Evolutionary conservation across 2,329 filamentous ascomycete species (phyloP).

Genomic region (Lecanicillium sp.): DNA sequence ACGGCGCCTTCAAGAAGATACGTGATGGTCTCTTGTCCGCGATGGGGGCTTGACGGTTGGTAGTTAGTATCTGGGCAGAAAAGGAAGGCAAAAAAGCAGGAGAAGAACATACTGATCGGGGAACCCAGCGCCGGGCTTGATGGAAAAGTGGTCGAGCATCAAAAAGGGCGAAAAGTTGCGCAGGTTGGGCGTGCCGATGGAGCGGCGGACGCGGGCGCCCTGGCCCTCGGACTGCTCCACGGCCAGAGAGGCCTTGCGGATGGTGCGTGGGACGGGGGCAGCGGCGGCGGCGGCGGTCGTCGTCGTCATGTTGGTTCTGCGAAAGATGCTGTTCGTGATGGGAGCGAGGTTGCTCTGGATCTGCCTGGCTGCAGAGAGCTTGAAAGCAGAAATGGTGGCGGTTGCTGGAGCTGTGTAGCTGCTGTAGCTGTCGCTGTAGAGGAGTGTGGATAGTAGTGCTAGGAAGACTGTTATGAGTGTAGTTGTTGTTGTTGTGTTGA

Average conservation of each 20-base stretch:
- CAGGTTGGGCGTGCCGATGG: slow-evolving; percentile 76
- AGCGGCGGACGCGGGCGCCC: slow-evolving; percentile 79
- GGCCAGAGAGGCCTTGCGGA: slow-evolving; percentile 78
- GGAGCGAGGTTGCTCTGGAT: not conserved
- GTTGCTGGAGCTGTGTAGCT: not conserved
- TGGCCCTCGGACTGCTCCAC: slow-evolving; percentile 82
- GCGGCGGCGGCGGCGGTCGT: not conserved
- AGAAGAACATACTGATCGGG: slow-evolving; percentile 61
- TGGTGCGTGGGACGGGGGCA: slow-evolving; percentile 27
- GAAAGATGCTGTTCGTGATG: not conserved
- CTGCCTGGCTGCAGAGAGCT: slow-evolving; percentile 3
- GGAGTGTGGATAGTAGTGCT: slow-evolving; percentile 1
- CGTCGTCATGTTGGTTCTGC: not conserved
- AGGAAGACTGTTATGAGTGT: not conserved
- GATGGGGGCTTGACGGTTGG: slow-evolving; percentile 39
- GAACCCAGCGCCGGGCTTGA: slow-evolving; percentile 77
- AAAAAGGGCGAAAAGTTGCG: slow-evolving; percentile 88
- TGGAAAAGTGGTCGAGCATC: slow-evolving; percentile 90
- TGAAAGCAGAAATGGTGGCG: not conserved
- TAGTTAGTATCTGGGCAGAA: not conserved
- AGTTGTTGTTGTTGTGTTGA: not conserved
- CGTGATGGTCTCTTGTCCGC: slow-evolving; percentile 83
- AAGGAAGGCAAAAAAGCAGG: not conserved
- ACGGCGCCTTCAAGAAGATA: slow-evolving; percentile 82
- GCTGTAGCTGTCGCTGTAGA: slow-evolving; percentile 1